These are phyloP conservation scores for Fraxinus albicans DNA, from an alignment of 305 asterid species.

Conservation along the genomic window DNA sequence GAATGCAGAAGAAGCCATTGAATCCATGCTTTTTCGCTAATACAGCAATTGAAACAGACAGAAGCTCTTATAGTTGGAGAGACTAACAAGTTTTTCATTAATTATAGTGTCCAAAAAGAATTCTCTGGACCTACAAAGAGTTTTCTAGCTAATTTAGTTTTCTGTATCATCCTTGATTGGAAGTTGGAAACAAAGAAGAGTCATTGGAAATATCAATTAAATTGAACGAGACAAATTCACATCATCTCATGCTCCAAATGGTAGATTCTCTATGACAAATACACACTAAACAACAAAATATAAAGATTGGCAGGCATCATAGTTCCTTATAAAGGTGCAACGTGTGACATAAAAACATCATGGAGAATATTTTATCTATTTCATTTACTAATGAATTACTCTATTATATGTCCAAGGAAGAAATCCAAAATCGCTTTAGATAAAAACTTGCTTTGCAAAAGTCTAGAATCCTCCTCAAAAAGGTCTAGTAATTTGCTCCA, in stretches of 20 bases:
- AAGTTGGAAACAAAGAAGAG: constrained; percentile 15
- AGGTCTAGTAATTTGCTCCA: not conserved
- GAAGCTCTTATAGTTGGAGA: constrained; percentile 27
- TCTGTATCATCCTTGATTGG: not conserved
- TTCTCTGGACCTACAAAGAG: not conserved
- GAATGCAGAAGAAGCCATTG: constrained; percentile 13
- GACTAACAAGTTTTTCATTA: constrained; percentile 6
- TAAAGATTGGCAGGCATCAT: constrained; percentile 4
- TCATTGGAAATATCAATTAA: constrained; percentile 29
- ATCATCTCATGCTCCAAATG: not conserved
- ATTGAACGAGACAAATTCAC: constrained; percentile 7
- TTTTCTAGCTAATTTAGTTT: not conserved
- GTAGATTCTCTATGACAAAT: constrained; percentile 7
- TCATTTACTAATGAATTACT: not conserved
- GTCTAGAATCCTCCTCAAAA: not conserved
- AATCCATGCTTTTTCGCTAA: constrained; percentile 33
- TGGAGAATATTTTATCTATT: not conserved
- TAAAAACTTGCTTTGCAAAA: not conserved
- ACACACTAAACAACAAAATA: not conserved
- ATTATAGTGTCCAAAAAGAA: constrained; percentile 1
- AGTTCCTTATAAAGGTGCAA: constrained; percentile 3
- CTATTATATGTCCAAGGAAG: not conserved
- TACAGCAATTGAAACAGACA: constrained; percentile 5
- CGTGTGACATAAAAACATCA: not conserved
- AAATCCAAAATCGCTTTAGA: not conserved